Evolutionary conservation across 192 early-diverging fungal species (phyloP).

Genomic region (Gonapodya prolifera): DNA sequence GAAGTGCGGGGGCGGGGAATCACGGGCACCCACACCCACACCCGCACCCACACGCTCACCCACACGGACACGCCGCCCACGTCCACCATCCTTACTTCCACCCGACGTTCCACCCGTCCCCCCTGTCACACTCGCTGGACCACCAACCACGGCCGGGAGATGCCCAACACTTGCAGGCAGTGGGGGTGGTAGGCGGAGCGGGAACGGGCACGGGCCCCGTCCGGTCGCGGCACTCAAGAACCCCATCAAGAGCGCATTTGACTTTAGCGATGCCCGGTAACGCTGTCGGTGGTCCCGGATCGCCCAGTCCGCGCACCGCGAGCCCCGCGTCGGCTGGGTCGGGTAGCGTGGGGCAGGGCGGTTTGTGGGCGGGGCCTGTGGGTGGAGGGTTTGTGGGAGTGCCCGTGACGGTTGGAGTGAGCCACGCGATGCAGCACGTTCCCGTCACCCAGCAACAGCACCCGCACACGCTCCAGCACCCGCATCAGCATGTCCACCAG

Average conservation of each 20-base stretch:
- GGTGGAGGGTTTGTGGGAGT: background rate
- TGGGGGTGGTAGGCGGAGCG: too few relatives aligned
- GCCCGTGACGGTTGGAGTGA: background rate
- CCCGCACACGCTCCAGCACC: background rate
- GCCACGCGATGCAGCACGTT: background rate
- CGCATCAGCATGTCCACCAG: background rate
- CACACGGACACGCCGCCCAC: too few relatives aligned
- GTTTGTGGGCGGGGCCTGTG: too few relatives aligned
- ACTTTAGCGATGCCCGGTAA: background rate
- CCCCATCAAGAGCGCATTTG: background rate
- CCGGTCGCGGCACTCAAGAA: background rate
- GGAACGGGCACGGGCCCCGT: too few relatives aligned
- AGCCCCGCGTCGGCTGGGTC: background rate
- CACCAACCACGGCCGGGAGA: background rate
- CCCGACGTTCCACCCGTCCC: background rate
- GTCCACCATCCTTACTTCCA: background rate
- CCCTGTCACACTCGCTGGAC: background rate
- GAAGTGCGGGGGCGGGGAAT: background rate
- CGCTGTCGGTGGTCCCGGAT: background rate
- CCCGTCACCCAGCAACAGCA: background rate
- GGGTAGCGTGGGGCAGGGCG: too few relatives aligned
- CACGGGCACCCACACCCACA: too few relatives aligned
- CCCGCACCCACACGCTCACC: too few relatives aligned
- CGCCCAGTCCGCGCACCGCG: background rate
- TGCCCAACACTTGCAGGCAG: background rate